Evolutionary conservation across 2,329 filamentous ascomycete genomes (phyloP), one percentile per base, ranked within the genome.

Genomic region (Dactylellina drechsleri): DNA sequence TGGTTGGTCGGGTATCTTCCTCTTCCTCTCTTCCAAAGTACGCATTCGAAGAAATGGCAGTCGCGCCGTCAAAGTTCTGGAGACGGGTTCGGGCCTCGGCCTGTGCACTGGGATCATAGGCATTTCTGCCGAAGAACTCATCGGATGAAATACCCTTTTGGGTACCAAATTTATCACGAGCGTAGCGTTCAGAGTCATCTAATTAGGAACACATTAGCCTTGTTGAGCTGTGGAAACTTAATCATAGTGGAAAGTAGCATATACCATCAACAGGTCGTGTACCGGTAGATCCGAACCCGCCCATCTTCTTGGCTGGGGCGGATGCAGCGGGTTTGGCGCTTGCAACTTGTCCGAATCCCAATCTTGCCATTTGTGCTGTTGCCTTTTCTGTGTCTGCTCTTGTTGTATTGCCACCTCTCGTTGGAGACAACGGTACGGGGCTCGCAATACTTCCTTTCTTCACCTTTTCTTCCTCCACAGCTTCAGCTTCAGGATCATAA

Each of bases 121-220:
- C 84, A 62, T 93, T 92, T 82, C 95, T 94, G 80, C 94, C 93
- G 81, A 99, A 99, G 86, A 96, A 99, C 82, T 99, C 95, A 82
- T 99, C 95, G 0, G 93, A 97, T 0, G 93, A 97, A 78, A 99
- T 99, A 79, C 92, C 92, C 85, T 98, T 98, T 82, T 99, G 95
- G 50, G 83, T 83, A 75, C 93, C 94, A 80, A 99, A 99, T 83
- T 97, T 97, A 80, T 87, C 85, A 79, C 92, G 91, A 4, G 93
- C 92, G 81, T 92, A 96, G 80, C 88, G 89, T 80, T 97, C 89
- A 65, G 90, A 89, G 70, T 97, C 92, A 77, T 88, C 88, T 89
- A 72, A 23, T 41, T 3, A 1, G 15, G 6, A 16, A 10, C 4
- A 41, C 18, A 61, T 83, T 77, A 82, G 79, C 66, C 40, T 43